Evolutionary conservation across 768 basidiomycete genomes (phyloP), one percentile per base, ranked within the genome.

Genomic region (Tylopilus felleus): DNA sequence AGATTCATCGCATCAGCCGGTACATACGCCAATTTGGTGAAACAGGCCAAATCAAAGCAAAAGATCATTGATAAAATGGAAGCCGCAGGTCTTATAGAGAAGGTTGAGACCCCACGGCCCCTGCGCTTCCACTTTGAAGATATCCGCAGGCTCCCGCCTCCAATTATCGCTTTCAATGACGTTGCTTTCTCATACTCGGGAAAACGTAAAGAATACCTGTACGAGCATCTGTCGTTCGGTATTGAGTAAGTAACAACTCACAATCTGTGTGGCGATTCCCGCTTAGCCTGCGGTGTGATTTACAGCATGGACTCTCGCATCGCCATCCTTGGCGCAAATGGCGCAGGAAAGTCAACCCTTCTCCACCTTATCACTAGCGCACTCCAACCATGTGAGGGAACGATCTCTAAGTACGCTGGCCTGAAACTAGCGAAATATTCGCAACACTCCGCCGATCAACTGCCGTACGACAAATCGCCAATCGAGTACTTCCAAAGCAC

Each of bases 31-130:
- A 99, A 99, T 73, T 83, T 99, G 61, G 96, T 99, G 65, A 92
- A 88, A 66, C 96, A 99, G 73, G 96, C 96, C 62, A 98, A 99
- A 76, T 98, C 95, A 47, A 99, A 99, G 72, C 96, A 99, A 74
- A 99, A 99, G 82, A 98, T 99, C 59, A 96, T 99, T 74, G 96
- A 99, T 80, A 99, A 99, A 83, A 99, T 99, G 96, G 97, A 99
- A 79, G 96, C 96, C 25, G 96, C 95, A 14, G 96, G 96, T 58
- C 80, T 99, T 40, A 81, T 99, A 67, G 93, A 99, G 73, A 93
- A 93, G 75, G 76, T 97, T 54, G 93, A 95, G 67, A 70, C 71
- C 4, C 78, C 80, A 33, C 84, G 82, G 62, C 82, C 83, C 16
- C 78, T 99, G 31, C 78, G 84, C 47, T 99, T 98, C 83, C 87